These are phyloP conservation scores for Cytospora chrysosperma DNA, from an alignment of 2,329 filamentous ascomycete genomes.

Conservation along the genomic window DNA sequence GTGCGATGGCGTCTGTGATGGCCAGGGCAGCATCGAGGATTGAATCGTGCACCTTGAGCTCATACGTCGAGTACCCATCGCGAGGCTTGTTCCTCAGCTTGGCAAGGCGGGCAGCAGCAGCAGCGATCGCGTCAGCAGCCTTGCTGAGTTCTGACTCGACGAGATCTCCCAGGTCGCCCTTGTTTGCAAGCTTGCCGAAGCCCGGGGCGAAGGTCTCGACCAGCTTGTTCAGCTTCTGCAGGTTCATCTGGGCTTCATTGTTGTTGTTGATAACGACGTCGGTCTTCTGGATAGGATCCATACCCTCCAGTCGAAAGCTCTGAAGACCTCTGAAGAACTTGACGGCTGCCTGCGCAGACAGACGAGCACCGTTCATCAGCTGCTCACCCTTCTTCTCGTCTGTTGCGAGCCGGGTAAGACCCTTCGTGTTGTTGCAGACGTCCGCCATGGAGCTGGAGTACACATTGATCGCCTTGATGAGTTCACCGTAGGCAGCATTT, in stretches of 20 bases:
- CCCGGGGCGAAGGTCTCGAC: slow-evolving; percentile 90
- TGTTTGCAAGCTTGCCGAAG: slow-evolving; percentile 73
- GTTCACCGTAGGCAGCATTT: slow-evolving; percentile 82
- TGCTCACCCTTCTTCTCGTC: slow-evolving; percentile 94
- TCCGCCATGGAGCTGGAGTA: slow-evolving; percentile 91
- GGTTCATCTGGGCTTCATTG: slow-evolving; percentile 89
- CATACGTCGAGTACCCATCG: slow-evolving; percentile 92
- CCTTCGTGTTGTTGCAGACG: slow-evolving; percentile 95
- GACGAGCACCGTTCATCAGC: slow-evolving; percentile 76
- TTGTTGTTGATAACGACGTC: slow-evolving; percentile 98
- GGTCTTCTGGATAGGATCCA: slow-evolving; percentile 89
- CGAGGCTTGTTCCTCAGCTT: slow-evolving; percentile 96
- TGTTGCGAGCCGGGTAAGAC: slow-evolving; percentile 85
- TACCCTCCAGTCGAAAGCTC: slow-evolving; percentile 87
- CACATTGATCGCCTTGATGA: slow-evolving; percentile 88
- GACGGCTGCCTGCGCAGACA: slow-evolving; percentile 82
- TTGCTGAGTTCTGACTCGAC: slow-evolving; percentile 91
- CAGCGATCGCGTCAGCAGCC: slow-evolving; percentile 92
- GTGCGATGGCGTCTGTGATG: slow-evolving; percentile 89
- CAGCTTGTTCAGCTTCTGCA: slow-evolving; percentile 90
- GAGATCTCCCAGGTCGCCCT: slow-evolving; percentile 87
- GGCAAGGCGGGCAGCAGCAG: slow-evolving; percentile 81
- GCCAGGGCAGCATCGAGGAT: slow-evolving; percentile 92
- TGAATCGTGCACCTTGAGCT: slow-evolving; percentile 91
- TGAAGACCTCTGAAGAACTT: slow-evolving; percentile 94